A percentile compares a stretch with the other conserved stretches of the same genome.
phyloP scores from a whole-genome alignment of 202 grass and related monocot species.

The Panicum hallii region DNA sequence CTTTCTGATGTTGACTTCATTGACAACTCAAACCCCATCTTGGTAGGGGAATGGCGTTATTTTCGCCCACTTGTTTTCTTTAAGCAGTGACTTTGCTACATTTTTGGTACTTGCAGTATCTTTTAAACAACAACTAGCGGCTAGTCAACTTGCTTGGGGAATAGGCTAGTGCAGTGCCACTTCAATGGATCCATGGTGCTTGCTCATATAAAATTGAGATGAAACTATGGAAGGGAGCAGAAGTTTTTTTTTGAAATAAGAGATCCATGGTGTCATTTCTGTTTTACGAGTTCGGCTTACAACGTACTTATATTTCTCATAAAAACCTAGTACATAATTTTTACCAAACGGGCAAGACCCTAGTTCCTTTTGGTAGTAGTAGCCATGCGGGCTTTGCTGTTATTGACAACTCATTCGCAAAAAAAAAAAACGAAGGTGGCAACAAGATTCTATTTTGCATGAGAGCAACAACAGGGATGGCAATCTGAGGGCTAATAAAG shows the following conservation, averaged over 20 bases:
- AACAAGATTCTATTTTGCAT: background rate
- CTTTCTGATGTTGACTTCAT: conserved; percentile 63
- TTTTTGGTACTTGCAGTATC: background rate
- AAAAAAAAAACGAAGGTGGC: background rate
- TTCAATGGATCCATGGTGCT: background rate
- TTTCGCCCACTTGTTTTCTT: conserved; percentile 30
- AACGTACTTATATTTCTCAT: background rate
- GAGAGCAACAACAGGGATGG: background rate
- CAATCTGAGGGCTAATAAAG: background rate
- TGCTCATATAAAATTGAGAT: background rate
- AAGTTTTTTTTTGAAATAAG: no score
- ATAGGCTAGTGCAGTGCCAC: conserved; percentile 17
- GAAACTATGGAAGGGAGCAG: background rate
- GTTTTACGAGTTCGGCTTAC: background rate
- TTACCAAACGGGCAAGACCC: background rate
- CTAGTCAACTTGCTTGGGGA: conserved; percentile 36
- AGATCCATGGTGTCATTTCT: background rate
- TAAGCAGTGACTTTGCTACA: conserved; percentile 12
- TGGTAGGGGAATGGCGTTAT: background rate
- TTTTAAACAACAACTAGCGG: background rate
- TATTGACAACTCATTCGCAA: background rate
- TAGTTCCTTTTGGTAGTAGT: background rate
- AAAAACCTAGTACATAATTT: background rate
- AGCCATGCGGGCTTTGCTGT: background rate
- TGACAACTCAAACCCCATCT: conserved; percentile 19